Evolutionary conservation across 2,329 filamentous ascomycete species (phyloP).

Genomic region (Colletotrichum sublineola): DNA sequence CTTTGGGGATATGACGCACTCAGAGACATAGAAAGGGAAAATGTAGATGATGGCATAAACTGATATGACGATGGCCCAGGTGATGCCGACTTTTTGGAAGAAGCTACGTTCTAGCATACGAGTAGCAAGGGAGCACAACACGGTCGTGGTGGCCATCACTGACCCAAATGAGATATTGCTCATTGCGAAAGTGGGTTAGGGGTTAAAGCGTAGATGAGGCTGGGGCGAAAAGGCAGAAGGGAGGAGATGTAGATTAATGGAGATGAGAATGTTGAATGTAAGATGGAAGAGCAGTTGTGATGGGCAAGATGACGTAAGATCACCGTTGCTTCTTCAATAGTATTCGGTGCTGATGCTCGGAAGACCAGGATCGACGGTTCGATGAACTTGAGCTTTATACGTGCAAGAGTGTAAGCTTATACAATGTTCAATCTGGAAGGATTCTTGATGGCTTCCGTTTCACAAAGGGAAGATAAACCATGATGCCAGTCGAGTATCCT

Average conservation of each 20-base stretch:
- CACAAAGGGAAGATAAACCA: neutral
- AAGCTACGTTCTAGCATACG: constrained; percentile 46
- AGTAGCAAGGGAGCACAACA: constrained; percentile 45
- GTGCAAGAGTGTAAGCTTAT: neutral
- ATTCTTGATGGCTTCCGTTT: too few relatives aligned
- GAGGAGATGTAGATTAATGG: neutral
- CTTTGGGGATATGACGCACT: constrained; percentile 58
- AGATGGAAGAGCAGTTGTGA: neutral
- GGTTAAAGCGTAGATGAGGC: neutral
- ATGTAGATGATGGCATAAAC: constrained; percentile 52
- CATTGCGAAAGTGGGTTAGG: neutral
- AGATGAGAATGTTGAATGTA: neutral
- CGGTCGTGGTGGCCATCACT: constrained; percentile 46
- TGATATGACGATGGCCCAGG: constrained; percentile 39
- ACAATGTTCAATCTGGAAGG: too few relatives aligned
- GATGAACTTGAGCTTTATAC: neutral
- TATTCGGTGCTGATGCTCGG: neutral
- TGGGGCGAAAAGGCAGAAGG: neutral
- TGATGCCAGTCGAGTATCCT: constrained; percentile 7
- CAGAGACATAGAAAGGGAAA: constrained; percentile 58
- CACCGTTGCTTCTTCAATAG: neutral
- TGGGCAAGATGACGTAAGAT: neutral
- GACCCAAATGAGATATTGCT: constrained; percentile 45
- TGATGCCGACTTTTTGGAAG: constrained; percentile 39
- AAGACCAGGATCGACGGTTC: neutral